Evolutionary conservation across 176 grass and related monocot species (phyloP).

Genomic region (Carex littledalei): DNA sequence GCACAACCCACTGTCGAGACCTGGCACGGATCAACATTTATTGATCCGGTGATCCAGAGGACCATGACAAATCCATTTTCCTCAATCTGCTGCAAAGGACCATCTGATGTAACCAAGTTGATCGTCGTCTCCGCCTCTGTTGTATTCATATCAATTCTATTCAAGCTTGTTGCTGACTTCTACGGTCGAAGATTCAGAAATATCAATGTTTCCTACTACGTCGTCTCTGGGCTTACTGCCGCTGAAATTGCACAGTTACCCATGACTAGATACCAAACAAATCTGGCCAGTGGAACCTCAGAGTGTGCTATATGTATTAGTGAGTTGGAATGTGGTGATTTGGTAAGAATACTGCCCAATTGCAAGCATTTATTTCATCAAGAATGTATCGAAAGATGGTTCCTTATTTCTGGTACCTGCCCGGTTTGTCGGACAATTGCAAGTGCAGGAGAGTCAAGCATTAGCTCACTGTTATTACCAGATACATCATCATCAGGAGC

Average conservation of each 20-base stretch:
- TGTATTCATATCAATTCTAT: not conserved
- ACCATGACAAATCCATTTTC: not conserved
- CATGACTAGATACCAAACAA: not conserved
- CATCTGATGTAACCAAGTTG: not conserved
- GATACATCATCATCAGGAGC: not conserved
- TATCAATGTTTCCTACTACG: not conserved
- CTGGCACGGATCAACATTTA: not conserved
- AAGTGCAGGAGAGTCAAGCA: not conserved
- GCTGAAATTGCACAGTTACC: not conserved
- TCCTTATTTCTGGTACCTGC: constrained; percentile 28
- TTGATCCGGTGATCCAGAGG: not conserved
- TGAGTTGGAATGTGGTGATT: constrained; percentile 30
- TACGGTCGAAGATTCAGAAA: not conserved
- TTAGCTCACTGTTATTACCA: not conserved
- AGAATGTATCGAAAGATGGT: constrained; percentile 41
- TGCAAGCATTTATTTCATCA: constrained; percentile 53
- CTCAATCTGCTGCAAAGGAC: not conserved
- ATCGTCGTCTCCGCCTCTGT: not conserved
- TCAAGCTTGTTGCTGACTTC: not conserved
- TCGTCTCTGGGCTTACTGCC: not conserved
- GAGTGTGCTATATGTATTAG: constrained; percentile 51
- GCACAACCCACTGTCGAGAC: not conserved
- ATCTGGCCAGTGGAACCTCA: not conserved
- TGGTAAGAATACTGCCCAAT: constrained; percentile 29
- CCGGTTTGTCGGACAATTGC: constrained; percentile 26